Evolutionary conservation across 805 yeast species (phyloP), one percentile per base, ranked within the genome.

Genomic region (Metschnikowia vanudenii): DNA sequence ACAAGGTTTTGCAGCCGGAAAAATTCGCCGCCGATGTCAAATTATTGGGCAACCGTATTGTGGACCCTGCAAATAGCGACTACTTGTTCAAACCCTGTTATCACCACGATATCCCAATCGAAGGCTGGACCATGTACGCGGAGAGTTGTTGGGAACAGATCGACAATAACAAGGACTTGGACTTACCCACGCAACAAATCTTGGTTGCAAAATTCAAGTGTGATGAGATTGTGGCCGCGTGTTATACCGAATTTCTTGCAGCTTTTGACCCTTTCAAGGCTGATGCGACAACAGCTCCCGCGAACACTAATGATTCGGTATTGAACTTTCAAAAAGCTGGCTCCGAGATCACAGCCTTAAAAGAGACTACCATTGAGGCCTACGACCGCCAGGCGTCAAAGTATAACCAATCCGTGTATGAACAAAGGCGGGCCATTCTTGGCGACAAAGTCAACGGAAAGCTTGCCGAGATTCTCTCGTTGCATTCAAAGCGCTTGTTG

Each of bases 71-170:
- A 10, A 66, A 69, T 43, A 31, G 39, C 16, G 65, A 57, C n/a
- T 63, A 55, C 38, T 71, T 84, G 30, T 88, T 90, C 71, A 78
- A 80, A 48, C 74, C 78, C 2, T 75, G 80, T 39, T 91, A 89
- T 63, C 96, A 88, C 60, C 90, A 94, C 55, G 75, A 78, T 39
- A 81, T 94, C 46, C 99, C 99, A 10, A 75, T 92, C 43, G 99
- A 94, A 67, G 98, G 97, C 19, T 94, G 99, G 98, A 78, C 92
- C 3, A 67, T 90, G 63, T 94, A 94, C 58, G 90, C 97, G 1
- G 84, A 82, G 45, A 86, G 84, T 60, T 84, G 96, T 54, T 94
- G 99, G 99, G 84, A 87, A 42, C 96, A 89, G 65, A 94, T 94
- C 58, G 96, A 89, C 63, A 75, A 78, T 51, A 94, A 94, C 68